Base-by-base conservation (phyloP, 1,284 basidiomycete genomes). In the Ceratobasidium sp. region DNA sequence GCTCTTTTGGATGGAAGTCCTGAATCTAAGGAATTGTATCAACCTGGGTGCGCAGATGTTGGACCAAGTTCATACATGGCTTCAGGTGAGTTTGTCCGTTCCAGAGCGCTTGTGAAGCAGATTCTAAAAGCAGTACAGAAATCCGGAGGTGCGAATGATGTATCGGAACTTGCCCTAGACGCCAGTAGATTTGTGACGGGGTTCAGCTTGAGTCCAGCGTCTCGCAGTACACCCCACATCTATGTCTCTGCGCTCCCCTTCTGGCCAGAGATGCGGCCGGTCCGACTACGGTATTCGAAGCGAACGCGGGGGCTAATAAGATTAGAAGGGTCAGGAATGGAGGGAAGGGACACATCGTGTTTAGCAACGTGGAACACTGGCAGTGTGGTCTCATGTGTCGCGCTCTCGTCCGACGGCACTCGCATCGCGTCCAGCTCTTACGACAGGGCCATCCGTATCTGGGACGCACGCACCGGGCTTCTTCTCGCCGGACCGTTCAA, bases 1-100 rank as follows among this genome's bases (percentile, higher is more conserved):
- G 14, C 46, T 63, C 16, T 49, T 63, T 23, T 63, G 61, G 61
- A 26, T 49, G 26, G 61, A 63, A 26, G 44, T 63, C 6, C 7
- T 47, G 26, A 49, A 35, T 43, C 26, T 63, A 23, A 63, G 32
- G 38, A 7, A 44, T 3, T 16, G 16, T 8, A 30, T 63, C 7
- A 13, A 11, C 2, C 14, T 28, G 6, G 61, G 44, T 13, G 32
- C 26, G 32, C 8, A 32, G 21, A 16, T n/a, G 18, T 9, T 63
- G 11, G 1, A 2, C 3, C n/a, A 47, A 26, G 21, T 16, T 16
- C n/a, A 49, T 9, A 6, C 9, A 6, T 63, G 61, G 61, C 4
- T 32, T 2, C 6, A 18, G 46, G 61, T 63, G 21, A 63, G 61
- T 32, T 16, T 52, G 14, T 18, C 46, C n/a, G 1, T 30, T 8